Evolutionary conservation across 2,329 filamentous ascomycete species (phyloP).

Genomic region (Xylariaceae sp.): DNA sequence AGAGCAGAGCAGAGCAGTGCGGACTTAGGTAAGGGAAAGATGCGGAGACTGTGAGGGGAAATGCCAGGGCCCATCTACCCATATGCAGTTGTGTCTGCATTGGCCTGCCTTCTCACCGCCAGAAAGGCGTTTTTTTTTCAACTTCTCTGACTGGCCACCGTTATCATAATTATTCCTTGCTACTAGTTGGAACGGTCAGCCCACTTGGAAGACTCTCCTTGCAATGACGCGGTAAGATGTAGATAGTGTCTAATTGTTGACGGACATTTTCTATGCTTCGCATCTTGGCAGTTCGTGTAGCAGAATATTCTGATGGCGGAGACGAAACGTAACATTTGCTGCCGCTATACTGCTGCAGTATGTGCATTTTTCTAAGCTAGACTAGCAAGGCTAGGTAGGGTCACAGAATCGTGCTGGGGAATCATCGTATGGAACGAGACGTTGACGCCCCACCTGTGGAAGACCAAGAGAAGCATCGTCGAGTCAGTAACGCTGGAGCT

Average conservation of each 20-base stretch:
- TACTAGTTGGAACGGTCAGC: not conserved
- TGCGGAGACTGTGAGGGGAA: constrained; percentile 27
- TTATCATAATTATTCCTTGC: no score
- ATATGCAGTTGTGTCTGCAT: constrained; percentile 11
- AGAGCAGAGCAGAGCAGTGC: no score
- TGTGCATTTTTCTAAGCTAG: no score
- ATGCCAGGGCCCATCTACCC: not conserved
- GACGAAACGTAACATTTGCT: not conserved
- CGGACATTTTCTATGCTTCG: no score
- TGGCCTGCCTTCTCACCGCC: constrained; percentile 24
- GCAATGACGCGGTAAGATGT: constrained; percentile 8
- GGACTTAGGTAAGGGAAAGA: no score
- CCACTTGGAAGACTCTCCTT: constrained; percentile 8
- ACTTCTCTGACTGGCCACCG: no score
- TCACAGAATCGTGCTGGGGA: no score
- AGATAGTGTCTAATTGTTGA: not conserved
- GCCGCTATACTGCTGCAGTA: no score
- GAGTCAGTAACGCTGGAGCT: constrained; percentile 21
- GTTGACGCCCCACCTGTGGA: constrained; percentile 11
- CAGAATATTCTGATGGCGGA: constrained; percentile 1
- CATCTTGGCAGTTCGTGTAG: constrained; percentile 3
- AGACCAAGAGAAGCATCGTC: constrained; percentile 1
- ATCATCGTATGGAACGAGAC: not conserved
- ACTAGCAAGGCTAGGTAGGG: no score
- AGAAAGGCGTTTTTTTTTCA: constrained; percentile 14